Conservation (phyloP, 305 asterid genomes). For the Fraxinus latifolia region DNA sequence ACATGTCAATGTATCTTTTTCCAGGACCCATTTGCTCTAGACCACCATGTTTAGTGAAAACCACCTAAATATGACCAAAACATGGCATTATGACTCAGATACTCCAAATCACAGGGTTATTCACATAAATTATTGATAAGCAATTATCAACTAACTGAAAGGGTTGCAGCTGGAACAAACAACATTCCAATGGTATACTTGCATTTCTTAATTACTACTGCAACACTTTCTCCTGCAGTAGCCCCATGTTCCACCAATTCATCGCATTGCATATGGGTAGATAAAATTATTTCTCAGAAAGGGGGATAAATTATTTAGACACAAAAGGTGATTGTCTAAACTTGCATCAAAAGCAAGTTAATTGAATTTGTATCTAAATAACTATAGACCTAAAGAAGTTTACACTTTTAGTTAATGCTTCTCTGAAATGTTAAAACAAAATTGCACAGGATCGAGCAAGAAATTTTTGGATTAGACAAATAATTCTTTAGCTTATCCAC, state of each 20-base stretch:
- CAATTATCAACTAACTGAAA: slow-evolving; percentile 53
- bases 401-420: no score
- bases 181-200: slow-evolving; percentile 87
- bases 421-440: no score
- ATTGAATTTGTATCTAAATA: no score
- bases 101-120: not conserved
- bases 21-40: slow-evolving; percentile 39
- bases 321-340: not conserved
- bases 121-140: not conserved
- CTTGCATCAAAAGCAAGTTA: no score
- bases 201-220: slow-evolving; percentile 88
- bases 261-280: slow-evolving; percentile 58
- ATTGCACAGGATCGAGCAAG: no score
- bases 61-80: slow-evolving; percentile 51
- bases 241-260: slow-evolving; percentile 88
- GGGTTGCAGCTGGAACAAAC: slow-evolving; percentile 90
- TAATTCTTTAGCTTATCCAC: no score
- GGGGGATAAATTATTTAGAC: not conserved
- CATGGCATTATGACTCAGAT: slow-evolving; percentile 3
- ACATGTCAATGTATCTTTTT: slow-evolving; percentile 68
- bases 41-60: slow-evolving; percentile 47
- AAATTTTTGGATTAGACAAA: no score
- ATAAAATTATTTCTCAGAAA: not conserved
- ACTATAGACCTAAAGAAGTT: no score
- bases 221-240: slow-evolving; percentile 71